Evolutionary conservation across 140 eudicot genomes (phyloP), one percentile per base, ranked within the genome.

Genomic region (Flaveria floridana): DNA sequence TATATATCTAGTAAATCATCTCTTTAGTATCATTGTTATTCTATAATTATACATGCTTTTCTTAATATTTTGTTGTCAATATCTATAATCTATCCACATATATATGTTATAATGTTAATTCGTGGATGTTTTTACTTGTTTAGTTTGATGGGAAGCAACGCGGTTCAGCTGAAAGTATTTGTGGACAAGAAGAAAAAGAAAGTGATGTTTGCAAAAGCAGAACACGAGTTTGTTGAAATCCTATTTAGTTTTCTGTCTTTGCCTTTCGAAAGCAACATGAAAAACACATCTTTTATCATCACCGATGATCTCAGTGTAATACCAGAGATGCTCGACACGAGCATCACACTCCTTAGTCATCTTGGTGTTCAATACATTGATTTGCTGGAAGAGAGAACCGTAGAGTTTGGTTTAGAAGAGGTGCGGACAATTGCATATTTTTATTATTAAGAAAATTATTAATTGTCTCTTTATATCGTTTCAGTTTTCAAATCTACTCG

Each of bases 181-280:
- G 44, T 80, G 4, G 78, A 83, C 75, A 70, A 77, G 18, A 68
- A 77, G 68, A 74, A 80, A 76, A 70, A 79, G 21, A 74, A 78
- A 64, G 89, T 85, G 37, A 69, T 80, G 66, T 82, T 85, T 12
- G 86, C 83, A 1, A 84, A 81, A 72, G 84, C 77, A 11, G 77
- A 71, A 19, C 9, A 72, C 12, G 84, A 79, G 26, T 85, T 85
- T 42, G 80, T 77, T 5, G 81, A 82, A 57, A 66, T 82, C 30
- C 78, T 85, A 14, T 59, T 85, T 23, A 85, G 85, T 65, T 63
- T 79, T 58, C 51, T 82, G 46, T 82, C 85, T 59, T 50, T 85
- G 58, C 89, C 89, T 14, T 18, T 79, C 15, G 89, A 74, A 14
- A 28, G 48, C 11, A 71, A 56, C 13, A 26, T 37, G 15, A 14